Conservation (phyloP, 306 rosid genomes). For the Fragaria ananassa region DNA sequence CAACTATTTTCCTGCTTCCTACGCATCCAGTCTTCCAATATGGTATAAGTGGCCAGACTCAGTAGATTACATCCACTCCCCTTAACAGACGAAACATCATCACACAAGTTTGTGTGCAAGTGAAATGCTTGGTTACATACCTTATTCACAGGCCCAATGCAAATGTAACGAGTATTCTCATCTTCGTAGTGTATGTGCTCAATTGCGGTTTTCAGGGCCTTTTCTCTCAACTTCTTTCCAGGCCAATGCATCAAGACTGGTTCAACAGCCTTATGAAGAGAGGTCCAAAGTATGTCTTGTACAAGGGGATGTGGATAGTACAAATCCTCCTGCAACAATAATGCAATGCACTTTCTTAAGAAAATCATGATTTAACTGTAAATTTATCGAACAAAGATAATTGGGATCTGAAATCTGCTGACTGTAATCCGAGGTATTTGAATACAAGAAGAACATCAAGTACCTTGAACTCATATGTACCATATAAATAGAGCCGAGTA, state of each 20-base stretch:
- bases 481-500: background rate
- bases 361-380: conserved; percentile 13
- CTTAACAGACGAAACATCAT: conserved; percentile 16
- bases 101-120: background rate
- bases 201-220: conserved; percentile 53
- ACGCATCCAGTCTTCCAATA: background rate
- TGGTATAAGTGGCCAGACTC: conserved; percentile 1
- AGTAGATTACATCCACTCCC: background rate
- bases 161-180: conserved; percentile 89
- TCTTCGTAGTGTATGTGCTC: conserved; percentile 91
- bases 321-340: conserved; percentile 69
- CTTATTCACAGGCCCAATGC: conserved; percentile 95
- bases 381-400: background rate
- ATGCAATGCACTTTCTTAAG: conserved; percentile 23
- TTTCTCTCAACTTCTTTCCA: conserved; percentile 75
- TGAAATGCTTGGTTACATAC: conserved; percentile 37
- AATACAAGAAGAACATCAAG: background rate
- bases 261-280: conserved; percentile 66
- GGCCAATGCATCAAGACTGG: conserved; percentile 86
- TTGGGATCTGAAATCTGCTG: background rate
- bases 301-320: conserved; percentile 85
- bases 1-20: background rate
- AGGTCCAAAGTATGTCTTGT: conserved; percentile 83
- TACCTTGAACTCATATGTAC: background rate
- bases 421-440: background rate